Base-by-base conservation (phyloP, 345 rosid genomes). In the Eucalyptus caleyi region DNA sequence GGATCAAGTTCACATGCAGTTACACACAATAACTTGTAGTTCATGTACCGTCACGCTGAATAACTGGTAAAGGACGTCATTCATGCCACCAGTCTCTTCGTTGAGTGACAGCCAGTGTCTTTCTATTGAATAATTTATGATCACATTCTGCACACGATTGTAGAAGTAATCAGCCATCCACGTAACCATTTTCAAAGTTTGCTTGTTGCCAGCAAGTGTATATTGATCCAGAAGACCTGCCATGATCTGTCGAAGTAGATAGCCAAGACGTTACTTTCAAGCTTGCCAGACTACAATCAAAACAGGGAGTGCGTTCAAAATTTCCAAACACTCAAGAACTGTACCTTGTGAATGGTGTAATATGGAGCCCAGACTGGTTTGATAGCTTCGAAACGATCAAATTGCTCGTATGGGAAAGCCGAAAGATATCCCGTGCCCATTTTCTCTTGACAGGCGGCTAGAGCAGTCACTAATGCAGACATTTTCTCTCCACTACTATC, bases 71-170 rank as follows among this genome's bases (percentile, higher is more conserved):
- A 97, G 98, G 87, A 97, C 93, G 92, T 97, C 99, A 92, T 97
- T 97, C 99, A 97, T 97, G 88, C 99, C 99, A 88, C 99, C 99
- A 47, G 98, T 96, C 92, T 97, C 99, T 89, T 97, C 99, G 53
- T 97, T 97, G 26, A 97, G 97, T 9, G 99, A 96, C 72, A 27
- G 89, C 94, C 93, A 97, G 87, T 97, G 99, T 89, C 97, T 90
- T 93, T 95, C 98, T 53, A 97, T 89, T 8, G 89, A 94, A 91
- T 95, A 89, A 51, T 65, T 92, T 88, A 50, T 88, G 88, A 98
- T 94, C 88, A 98, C 99, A 86, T 97, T 95, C 89, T 94, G 96
- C 59, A 98, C 98, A 88, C 99, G 99, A 81, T 69, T 90, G 91
- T 96, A 96, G 88, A 97, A 97, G 92, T 96, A 97, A 26, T 96